Base-by-base conservation (phyloP, 768 basidiomycete species). In the Leccinum disarticulatum region DNA sequence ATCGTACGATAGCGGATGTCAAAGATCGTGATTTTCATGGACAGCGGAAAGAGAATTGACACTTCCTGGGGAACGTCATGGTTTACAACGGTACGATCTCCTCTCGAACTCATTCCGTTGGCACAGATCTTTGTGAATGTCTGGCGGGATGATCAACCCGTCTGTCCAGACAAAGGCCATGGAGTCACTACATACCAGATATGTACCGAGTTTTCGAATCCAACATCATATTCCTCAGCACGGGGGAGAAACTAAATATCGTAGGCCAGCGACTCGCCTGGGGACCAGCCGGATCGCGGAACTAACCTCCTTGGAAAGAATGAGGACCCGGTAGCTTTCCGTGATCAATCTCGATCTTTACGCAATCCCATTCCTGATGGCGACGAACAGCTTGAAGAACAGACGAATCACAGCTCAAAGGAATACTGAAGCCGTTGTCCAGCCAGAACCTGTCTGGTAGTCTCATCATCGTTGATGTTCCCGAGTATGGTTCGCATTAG, bases 321-420 rank as follows among this genome's bases (percentile, higher is more conserved):
- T 36, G 15, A 47, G 59, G 61, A 55, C 1, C 11, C 38, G 4
- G 17, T 36, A 2, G 8, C 0, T 1, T 61, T 64, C 27, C 17
- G 48, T 9, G 48, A 47, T 22, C 3, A 1, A 10, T 51, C 52
- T 65, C 19, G 25, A 4, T 43, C 30, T 64, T 27, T 52, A 58
- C 41, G 13, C 2, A 10, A 46, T 13, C 9, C 43, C 43, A 22
- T 19, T 46, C 19, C 0, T 22, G 19, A 46, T 46, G 19, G 11
- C 19, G 4, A 46, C 11, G 43, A 13, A 46, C 43, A 46, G 19
- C 11, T 46, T 46, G 19, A 46, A 46, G 43, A 46, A 10, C 4
- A 15, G 43, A 46, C 9, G 43, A 46, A 46, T 19, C n/a, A 10
- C 11, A 7, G 2, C 43, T 46, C 19, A 22, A 46, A n/a, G 10